Conservation (phyloP, 2,329 filamentous ascomycete species). For the Elsinoe necatrix region DNA sequence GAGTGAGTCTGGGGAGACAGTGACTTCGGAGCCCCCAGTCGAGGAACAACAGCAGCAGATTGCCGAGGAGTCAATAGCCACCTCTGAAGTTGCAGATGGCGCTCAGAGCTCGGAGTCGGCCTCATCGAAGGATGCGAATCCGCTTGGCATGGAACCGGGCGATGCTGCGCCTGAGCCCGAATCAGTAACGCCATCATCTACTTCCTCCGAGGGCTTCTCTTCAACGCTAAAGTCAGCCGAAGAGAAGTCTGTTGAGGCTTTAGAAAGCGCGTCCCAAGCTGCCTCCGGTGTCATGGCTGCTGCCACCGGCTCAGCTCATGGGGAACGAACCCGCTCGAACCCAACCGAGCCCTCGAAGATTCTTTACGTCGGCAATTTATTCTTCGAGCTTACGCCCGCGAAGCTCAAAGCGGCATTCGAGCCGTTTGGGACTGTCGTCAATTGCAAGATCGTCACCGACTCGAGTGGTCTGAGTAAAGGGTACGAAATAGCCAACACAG, state of each 20-base stretch:
- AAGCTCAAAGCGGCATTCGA: slow-evolving; percentile 53
- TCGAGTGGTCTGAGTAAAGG: slow-evolving; percentile 59
- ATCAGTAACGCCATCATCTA: slow-evolving; percentile 13
- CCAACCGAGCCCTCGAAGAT: slow-evolving; percentile 33
- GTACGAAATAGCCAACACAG: slow-evolving; percentile 34
- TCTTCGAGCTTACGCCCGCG: slow-evolving; percentile 57
- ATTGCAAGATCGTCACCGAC: slow-evolving; percentile 51
- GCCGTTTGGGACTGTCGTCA: slow-evolving; percentile 49
- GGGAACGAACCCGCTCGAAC: neutral
- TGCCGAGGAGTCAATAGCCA: slow-evolving; percentile 19
- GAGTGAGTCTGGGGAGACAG: slow-evolving; percentile 29
- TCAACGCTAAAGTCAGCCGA: slow-evolving; percentile 21
- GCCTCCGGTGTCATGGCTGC: slow-evolving; percentile 22
- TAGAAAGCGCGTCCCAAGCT: slow-evolving; percentile 18
- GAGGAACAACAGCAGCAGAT: slow-evolving; percentile 25
- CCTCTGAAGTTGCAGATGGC: slow-evolving; percentile 9
- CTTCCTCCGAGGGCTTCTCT: slow-evolving; percentile 18
- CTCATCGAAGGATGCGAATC: slow-evolving; percentile 19
- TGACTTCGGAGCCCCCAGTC: slow-evolving; percentile 25
- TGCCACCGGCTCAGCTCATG: slow-evolving; percentile 22
- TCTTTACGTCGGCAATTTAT: slow-evolving; percentile 61
- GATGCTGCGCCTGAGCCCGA: slow-evolving; percentile 15
- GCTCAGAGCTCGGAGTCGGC: slow-evolving; percentile 14
- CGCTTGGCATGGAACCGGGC: slow-evolving; percentile 18
- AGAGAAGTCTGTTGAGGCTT: slow-evolving; percentile 21